Base-by-base conservation (phyloP, 345 rosid species). In the Gossypium thurberi region DNA sequence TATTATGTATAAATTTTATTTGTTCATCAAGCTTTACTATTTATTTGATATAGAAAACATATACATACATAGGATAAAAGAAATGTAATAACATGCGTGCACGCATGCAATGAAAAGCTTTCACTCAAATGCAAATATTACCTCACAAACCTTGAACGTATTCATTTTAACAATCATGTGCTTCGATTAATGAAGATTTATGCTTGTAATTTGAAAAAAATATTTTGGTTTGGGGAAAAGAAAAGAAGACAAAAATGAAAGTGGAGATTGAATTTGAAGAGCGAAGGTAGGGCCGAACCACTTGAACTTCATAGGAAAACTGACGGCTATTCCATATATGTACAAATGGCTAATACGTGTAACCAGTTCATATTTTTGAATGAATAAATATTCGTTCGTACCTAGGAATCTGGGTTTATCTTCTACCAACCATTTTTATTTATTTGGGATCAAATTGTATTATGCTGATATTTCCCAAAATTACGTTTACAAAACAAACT, bases 221-320 rank as follows among this genome's bases (percentile, higher is more conserved):
- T 17, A 6, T 10, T 64, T 44, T 10, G 1, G 3, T 21, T 14
- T 46, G 2, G 18, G 18, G 12, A 20, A 3, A 23, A 20, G 1
- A 20, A 1, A 12, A 9, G 10, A 23, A 4, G 0, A 20, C 25
- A 20, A 21, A 17, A 44, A 10, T 20, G 15, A 25, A 8, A 47
- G 71, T 47, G 25, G 21, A 25, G 14, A 47, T 23, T 67, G 57
- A 47, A 7, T 67, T 48, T 25, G 43, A 47, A 15, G 43, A 66
- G 7, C 28, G 1, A 15, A 15, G 4, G 71, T 23, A 2, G 71
- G 70, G 58, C 23, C 71, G 33, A 47, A 26, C 21, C 71, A 68
- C 57, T 58, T 68, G 71, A 50, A 50, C 21, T 50, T 68, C 58
- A 25, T 68, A 26, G 25, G 25, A 68, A 26, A 68, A 50, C 71